phyloP scores from a whole-genome alignment of 176 grass and related monocot genomes.

The Avena eriantha region DNA sequence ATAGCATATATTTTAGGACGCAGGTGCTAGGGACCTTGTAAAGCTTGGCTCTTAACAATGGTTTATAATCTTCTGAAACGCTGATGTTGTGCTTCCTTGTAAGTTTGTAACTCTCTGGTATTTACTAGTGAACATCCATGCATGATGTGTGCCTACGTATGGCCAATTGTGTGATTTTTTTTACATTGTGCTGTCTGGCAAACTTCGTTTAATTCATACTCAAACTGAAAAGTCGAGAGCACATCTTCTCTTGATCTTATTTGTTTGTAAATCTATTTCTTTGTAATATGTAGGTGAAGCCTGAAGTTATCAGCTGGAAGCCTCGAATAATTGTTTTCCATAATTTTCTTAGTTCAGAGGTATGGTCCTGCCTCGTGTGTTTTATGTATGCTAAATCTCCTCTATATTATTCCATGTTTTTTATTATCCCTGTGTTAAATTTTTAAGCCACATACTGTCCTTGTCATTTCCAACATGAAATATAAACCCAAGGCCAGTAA shows the following conservation, averaged over 20 bases:
- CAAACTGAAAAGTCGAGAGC: background rate
- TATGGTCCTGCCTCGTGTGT: conserved; percentile 4
- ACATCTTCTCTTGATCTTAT: background rate
- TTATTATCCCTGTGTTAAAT: background rate
- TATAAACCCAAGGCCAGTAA: background rate
- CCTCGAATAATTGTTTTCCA: conserved; percentile 74
- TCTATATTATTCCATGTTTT: background rate
- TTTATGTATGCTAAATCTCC: conserved; percentile 9
- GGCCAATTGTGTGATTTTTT: conserved; percentile 5
- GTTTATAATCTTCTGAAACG: background rate
- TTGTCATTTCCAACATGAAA: conserved; percentile 10
- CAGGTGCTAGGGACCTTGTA: background rate
- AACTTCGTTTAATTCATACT: background rate
- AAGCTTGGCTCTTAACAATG: conserved; percentile 13
- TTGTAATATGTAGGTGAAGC: conserved; percentile 63
- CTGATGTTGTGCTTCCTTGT: background rate
- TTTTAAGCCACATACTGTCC: background rate
- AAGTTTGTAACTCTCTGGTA: background rate
- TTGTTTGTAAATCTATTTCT: background rate
- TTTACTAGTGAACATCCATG: conserved; percentile 5
- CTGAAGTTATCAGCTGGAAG: conserved; percentile 71
- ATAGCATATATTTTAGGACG: background rate
- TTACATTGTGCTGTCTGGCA: background rate
- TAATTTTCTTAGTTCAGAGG: conserved; percentile 79
- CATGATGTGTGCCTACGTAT: conserved; percentile 10